phyloP scores from a whole-genome alignment of 768 basidiomycete species.

The Psilocybe sp. region DNA sequence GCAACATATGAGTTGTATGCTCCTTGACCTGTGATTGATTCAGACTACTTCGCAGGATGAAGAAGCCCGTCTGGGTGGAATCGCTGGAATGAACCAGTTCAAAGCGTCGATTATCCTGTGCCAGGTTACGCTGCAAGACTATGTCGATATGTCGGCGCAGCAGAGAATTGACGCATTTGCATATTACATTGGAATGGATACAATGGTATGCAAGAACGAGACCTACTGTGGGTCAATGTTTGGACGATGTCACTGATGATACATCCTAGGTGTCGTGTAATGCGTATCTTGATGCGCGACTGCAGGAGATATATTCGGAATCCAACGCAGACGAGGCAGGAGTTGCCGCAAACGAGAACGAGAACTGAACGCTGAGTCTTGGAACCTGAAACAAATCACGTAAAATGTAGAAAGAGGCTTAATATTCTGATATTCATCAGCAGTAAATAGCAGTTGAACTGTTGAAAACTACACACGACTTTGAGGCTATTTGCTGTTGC shows the following conservation, averaged over 20 bases:
- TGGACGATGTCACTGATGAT: not conserved
- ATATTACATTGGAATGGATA: slow-evolving; percentile 42
- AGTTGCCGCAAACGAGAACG: not conserved
- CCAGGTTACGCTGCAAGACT: slow-evolving; percentile 49
- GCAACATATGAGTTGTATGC: slow-evolving; percentile 1
- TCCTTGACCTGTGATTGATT: not conserved
- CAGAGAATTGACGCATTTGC: slow-evolving; percentile 45
- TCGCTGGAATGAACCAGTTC: slow-evolving; percentile 68
- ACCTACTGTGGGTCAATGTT: not conserved
- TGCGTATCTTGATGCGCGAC: slow-evolving; percentile 16
- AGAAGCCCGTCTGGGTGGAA: slow-evolving; percentile 42
- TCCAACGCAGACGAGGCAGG: not conserved
- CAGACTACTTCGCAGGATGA: slow-evolving; percentile 47
- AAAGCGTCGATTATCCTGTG: slow-evolving; percentile 64
- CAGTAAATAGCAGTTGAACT: not conserved
- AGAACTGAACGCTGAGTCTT: not conserved
- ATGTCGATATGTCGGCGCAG: slow-evolving; percentile 50
- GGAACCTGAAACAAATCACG: not conserved
- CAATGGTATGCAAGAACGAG: slow-evolving; percentile 43
- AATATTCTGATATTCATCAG: not conserved
- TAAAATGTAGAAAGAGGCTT: no score
- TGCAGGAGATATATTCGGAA: slow-evolving; percentile 9
- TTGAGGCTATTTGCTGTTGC: not conserved
- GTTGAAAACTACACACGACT: no score
- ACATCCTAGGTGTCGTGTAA: slow-evolving; percentile 13